phyloP scores from a whole-genome alignment of 176 grass and related monocot genomes.

The Elaeis guineensis region DNA sequence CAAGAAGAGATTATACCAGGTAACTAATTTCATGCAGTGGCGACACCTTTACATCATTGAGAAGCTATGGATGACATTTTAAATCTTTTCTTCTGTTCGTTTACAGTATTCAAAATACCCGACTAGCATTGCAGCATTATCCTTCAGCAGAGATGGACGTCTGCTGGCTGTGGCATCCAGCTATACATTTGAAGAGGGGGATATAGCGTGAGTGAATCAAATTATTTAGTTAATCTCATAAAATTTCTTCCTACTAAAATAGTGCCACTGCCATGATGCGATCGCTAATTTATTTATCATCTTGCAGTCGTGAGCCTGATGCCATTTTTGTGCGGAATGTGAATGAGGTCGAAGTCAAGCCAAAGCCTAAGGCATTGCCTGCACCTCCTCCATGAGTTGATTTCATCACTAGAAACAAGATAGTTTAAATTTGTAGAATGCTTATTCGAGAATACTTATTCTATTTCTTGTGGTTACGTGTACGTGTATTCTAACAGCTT shows the following conservation, averaged over 20 bases:
- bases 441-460: too few relatives aligned
- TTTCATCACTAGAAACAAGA: neutral
- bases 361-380: constrained; percentile 74
- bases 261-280: too few relatives aligned
- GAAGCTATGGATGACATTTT: neutral
- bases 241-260: neutral
- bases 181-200: constrained; percentile 95
- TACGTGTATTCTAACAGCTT: too few relatives aligned
- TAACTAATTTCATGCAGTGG: constrained; percentile 26
- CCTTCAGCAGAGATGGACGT: constrained; percentile 88
- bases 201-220: constrained; percentile 52
- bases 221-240: neutral
- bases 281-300: neutral
- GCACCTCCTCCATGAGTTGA: constrained; percentile 34
- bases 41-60: neutral
- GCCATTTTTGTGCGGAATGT: constrained; percentile 73
- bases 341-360: constrained; percentile 94
- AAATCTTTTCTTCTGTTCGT: constrained; percentile 13
- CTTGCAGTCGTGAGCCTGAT: constrained; percentile 80
- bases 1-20: constrained; percentile 98
- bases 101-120: constrained; percentile 87
- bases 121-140: constrained; percentile 78
- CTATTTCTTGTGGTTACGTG: too few relatives aligned
- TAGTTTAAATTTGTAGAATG: too few relatives aligned
- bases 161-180: constrained; percentile 94